A percentile compares a stretch with the other conserved stretches of the same genome.
These are phyloP conservation scores for Penicillium sp. DNA, from an alignment of 2,329 filamentous ascomycete species.

Conservation along the genomic window DNA sequence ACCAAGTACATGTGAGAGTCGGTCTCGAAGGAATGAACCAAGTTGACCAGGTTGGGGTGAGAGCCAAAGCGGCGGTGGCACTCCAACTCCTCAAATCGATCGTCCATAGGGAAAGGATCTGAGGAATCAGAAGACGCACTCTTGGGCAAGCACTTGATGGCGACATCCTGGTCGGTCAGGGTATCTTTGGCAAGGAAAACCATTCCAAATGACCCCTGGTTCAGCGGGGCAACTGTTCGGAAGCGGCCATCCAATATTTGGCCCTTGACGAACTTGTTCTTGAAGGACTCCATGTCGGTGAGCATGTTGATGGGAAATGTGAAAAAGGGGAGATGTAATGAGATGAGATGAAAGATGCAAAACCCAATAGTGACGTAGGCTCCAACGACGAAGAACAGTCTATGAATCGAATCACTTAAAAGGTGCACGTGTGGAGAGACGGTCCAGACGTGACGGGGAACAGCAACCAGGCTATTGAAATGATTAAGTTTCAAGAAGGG, in stretches of 20 bases:
- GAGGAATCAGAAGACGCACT: slow-evolving; percentile 62
- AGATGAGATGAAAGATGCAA: slow-evolving; percentile 5
- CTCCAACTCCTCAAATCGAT: slow-evolving; percentile 62
- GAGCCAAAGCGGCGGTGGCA: slow-evolving; percentile 76
- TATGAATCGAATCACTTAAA: slow-evolving; percentile 27
- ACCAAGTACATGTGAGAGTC: slow-evolving; percentile 87
- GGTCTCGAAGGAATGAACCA: slow-evolving; percentile 89
- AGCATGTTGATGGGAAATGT: slow-evolving; percentile 10
- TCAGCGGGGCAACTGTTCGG: slow-evolving; percentile 87
- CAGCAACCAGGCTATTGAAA: slow-evolving; percentile 33
- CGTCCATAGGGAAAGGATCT: slow-evolving; percentile 71
- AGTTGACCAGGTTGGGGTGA: slow-evolving; percentile 91
- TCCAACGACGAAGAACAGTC: slow-evolving; percentile 21
- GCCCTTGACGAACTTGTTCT: slow-evolving; percentile 37
- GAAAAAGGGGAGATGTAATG: neutral
- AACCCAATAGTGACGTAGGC: slow-evolving; percentile 8
- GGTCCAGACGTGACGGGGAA: slow-evolving; percentile 13
- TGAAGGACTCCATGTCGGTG: slow-evolving; percentile 36
- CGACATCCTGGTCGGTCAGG: slow-evolving; percentile 74
- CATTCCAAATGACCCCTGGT: slow-evolving; percentile 98
- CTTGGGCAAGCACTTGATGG: slow-evolving; percentile 96
- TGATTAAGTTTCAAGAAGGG: slow-evolving; percentile 28
- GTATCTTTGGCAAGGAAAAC: slow-evolving; percentile 90
- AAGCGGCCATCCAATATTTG: slow-evolving; percentile 68
- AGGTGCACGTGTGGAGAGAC: slow-evolving; percentile 13